Evolutionary conservation across 495 filamentous ascomycete genomes (phyloP).

Genomic region (Penicillium malachiteum): DNA sequence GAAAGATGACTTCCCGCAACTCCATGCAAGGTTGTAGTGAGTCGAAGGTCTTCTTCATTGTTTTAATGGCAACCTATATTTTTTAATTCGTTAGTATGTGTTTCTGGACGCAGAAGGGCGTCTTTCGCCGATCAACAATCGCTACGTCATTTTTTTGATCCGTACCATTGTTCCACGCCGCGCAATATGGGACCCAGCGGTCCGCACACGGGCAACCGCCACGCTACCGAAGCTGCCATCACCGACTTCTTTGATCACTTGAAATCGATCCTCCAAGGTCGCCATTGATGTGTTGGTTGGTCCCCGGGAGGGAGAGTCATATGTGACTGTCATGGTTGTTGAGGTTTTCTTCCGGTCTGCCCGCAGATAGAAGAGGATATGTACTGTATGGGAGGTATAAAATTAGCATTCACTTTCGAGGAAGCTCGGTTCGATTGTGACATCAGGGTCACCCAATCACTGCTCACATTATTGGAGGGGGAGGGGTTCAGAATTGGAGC

Average conservation of each 20-base stretch:
- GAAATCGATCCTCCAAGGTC: slow-evolving; percentile 81
- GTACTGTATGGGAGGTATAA: neutral
- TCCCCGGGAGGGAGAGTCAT: slow-evolving; percentile 60
- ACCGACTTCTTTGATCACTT: slow-evolving; percentile 95
- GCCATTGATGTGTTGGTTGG: slow-evolving; percentile 47
- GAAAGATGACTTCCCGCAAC: slow-evolving; percentile 93
- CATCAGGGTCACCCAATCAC: slow-evolving; percentile 1
- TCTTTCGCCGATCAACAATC: neutral
- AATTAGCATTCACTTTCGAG: neutral
- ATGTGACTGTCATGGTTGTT: slow-evolving; percentile 64
- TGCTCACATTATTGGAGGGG: slow-evolving; percentile 21
- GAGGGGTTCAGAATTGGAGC: slow-evolving; percentile 2
- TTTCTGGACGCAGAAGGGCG: neutral
- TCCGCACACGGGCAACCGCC: slow-evolving; percentile 84
- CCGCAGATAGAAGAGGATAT: slow-evolving; percentile 35
- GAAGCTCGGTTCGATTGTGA: neutral
- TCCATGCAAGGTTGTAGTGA: slow-evolving; percentile 86
- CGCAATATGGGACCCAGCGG: slow-evolving; percentile 82
- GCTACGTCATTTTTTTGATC: slow-evolving; percentile 7
- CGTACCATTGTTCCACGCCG: slow-evolving; percentile 88
- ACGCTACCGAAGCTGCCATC: slow-evolving; percentile 99
- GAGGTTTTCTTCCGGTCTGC: slow-evolving; percentile 37
- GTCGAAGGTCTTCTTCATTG: slow-evolving; percentile 99
- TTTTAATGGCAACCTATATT: slow-evolving; percentile 92
- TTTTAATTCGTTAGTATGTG: slow-evolving; percentile 23